Base-by-base conservation (phyloP, 495 filamentous ascomycete species). In the Letharia lupina region DNA sequence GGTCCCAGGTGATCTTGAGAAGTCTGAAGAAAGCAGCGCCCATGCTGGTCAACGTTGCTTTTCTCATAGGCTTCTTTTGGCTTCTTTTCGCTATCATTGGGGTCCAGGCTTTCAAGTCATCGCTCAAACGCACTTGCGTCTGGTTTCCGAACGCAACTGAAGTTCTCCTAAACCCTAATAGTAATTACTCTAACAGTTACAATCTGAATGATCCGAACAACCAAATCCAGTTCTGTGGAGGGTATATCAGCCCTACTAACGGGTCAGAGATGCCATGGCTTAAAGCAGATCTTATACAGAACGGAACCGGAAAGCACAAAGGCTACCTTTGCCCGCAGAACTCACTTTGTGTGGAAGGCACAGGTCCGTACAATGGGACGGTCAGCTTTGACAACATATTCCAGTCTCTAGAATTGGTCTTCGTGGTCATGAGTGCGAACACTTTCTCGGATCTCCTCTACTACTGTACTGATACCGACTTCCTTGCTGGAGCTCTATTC, bases 1-100 rank as follows among this genome's bases (percentile, higher is more conserved):
- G 44, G 18, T 44, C 31, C 40, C 74, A 90, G 81, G 89, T 97
- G 47, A 98, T 99, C 73, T 81, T 98, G 44, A 84, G 91, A 73
- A 97, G 93, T 82, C 77, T 99, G 57, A 98, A 98, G 74, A 93
- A 96, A 73, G 93, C 94, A 5, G 91, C 93, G 0, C 94, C 94
- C 20, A 79, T 96, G 56, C 86, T 99, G n/a, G 87, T 95, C 47
- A 89, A 96, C 68, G 95, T 99, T 44, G 92, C 90, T 8, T 96
- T 99, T 72, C 80, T 99, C 20, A 95, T 99, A 73, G 87, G 91
- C 37, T 99, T 99, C 78, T 99, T 99, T 74, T 99, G 94, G 94
- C 87, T 99, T 54, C 79, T 99, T 11, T 99, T 99, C 77, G 95
- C 93, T 40, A 96, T 99, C 68, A 84, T 98, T 54, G 94, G 95